Evolutionary conservation across 148 eudicot genomes (phyloP).

Genomic region (Fallopia convolvulus): DNA sequence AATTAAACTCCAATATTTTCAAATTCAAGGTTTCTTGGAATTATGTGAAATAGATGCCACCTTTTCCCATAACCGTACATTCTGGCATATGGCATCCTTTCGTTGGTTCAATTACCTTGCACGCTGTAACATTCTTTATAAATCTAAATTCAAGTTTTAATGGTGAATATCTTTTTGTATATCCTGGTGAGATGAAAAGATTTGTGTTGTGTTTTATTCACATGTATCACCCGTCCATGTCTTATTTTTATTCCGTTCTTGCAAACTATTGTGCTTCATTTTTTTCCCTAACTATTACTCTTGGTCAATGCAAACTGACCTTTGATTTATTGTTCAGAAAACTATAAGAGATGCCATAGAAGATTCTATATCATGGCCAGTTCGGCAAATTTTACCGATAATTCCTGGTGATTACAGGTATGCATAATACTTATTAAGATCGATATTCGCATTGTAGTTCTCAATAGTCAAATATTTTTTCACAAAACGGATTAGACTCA

Average conservation of each 20-base stretch:
- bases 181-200: background rate
- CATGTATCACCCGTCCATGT: background rate
- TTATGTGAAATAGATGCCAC: background rate
- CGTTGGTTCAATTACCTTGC: background rate
- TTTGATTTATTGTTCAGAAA: constrained; percentile 30
- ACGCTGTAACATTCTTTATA: background rate
- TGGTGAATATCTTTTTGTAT: background rate
- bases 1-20: background rate
- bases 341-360: constrained; percentile 84
- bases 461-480: background rate
- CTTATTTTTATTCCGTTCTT: background rate
- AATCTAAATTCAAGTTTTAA: background rate
- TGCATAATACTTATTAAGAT: background rate
- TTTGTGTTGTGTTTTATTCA: background rate
- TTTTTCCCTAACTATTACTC: background rate
- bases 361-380: constrained; percentile 92
- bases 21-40: background rate
- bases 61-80: too few species aligned
- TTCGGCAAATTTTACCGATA: constrained; percentile 64
- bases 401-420: constrained; percentile 91
- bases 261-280: background rate
- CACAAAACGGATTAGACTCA: background rate
- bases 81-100: too few species aligned
- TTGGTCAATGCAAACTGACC: background rate
- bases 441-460: background rate